phyloP scores from a whole-genome alignment of 805 yeast genomes.

The Wickerhamomyces rabaulensis region DNA sequence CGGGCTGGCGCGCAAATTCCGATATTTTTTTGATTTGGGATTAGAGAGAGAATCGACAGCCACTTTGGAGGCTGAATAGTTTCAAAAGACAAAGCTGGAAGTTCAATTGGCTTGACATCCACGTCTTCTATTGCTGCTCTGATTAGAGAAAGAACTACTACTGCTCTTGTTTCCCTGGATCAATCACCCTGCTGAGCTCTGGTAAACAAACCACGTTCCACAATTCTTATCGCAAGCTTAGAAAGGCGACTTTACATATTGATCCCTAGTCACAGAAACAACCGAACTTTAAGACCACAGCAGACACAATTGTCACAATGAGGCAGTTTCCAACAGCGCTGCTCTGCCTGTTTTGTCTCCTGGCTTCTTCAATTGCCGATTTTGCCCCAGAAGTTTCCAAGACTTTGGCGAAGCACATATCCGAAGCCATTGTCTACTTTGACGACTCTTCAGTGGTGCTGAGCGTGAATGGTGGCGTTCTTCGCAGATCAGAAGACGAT shows the following conservation, averaged over 20 bases:
- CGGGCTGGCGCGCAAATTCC: not conserved
- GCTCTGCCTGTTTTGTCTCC: not conserved
- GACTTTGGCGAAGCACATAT: constrained; percentile 4
- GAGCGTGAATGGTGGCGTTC: constrained; percentile 17
- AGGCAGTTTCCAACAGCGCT: not conserved
- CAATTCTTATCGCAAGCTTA: not conserved
- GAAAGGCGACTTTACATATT: not conserved
- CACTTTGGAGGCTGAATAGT: too few relatives aligned
- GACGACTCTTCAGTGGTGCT: constrained; percentile 27
- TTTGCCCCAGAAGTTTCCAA: constrained; percentile 23
- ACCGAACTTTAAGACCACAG: too few relatives aligned
- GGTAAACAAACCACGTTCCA: not conserved
- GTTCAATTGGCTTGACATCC: not conserved
- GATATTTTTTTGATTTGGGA: too few relatives aligned
- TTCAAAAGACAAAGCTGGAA: not conserved
- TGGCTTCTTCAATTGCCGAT: constrained; percentile 4
- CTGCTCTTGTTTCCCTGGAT: not conserved
- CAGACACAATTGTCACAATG: not conserved
- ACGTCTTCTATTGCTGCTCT: not conserved
- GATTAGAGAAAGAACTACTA: not conserved
- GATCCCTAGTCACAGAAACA: not conserved
- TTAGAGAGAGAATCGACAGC: not conserved
- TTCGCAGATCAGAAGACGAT: constrained; percentile 43
- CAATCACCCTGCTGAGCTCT: not conserved
- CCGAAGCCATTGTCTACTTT: constrained; percentile 23